Evolutionary conservation across 495 filamentous ascomycete species (phyloP).

Genomic region (Umbilicaria muhlenbergii): DNA sequence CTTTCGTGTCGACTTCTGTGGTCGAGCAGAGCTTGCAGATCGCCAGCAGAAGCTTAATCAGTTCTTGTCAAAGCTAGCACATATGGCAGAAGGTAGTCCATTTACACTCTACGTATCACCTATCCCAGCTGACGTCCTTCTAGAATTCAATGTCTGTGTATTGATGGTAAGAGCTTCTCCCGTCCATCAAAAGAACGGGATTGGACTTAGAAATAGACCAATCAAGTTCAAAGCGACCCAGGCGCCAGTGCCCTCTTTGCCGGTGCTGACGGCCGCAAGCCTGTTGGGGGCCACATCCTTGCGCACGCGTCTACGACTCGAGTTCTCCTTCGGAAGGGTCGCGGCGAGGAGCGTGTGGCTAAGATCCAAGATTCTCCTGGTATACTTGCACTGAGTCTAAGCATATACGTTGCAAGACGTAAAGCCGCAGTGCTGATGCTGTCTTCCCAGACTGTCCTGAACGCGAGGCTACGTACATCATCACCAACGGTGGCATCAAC

Average conservation of each 20-base stretch:
- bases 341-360: conserved; percentile 65
- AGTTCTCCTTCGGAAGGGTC: conserved; percentile 58
- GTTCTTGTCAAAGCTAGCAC: conserved; percentile 51
- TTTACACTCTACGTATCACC: not conserved
- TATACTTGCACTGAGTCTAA: conserved; percentile 16
- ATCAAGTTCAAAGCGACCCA: conserved; percentile 72
- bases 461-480: conserved; percentile 63
- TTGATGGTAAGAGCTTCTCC: conserved; percentile 37
- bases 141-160: conserved; percentile 66
- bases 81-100: conserved; percentile 53
- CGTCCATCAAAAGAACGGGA: not conserved
- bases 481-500: conserved; percentile 62
- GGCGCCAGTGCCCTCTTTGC: conserved; percentile 68
- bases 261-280: conserved; percentile 60
- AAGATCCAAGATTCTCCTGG: conserved; percentile 68
- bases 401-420: not conserved
- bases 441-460: conserved; percentile 48
- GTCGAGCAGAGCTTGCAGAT: conserved; percentile 61
- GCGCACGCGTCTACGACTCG: conserved; percentile 66
- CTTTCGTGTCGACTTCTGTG: conserved; percentile 60
- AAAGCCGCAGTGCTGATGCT: not conserved
- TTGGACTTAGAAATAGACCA: conserved; percentile 35
- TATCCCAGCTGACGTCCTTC: conserved; percentile 3
- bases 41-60: conserved; percentile 62
- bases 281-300: conserved; percentile 64